These are phyloP conservation scores for Neotropicomus parvogracilis DNA, from an alignment of 1,284 basidiomycete species.

Conservation along the genomic window DNA sequence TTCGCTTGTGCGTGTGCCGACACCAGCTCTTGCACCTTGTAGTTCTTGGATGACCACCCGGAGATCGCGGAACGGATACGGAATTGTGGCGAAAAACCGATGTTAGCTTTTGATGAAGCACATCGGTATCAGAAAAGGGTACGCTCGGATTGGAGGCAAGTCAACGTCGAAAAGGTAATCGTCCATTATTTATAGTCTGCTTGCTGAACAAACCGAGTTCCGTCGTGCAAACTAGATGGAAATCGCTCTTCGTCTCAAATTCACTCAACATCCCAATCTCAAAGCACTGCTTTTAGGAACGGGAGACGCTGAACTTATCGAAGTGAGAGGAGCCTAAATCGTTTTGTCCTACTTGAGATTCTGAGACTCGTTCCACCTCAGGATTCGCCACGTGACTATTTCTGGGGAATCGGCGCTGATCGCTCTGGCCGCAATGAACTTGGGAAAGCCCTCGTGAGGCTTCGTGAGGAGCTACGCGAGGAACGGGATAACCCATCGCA, in stretches of 20 bases:
- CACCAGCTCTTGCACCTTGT: background rate
- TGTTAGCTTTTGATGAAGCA: slow-evolving; percentile 63
- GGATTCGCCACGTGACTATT: slow-evolving; percentile 65
- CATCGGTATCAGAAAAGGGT: slow-evolving; percentile 58
- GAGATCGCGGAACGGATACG: slow-evolving; percentile 62
- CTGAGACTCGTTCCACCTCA: slow-evolving; percentile 21
- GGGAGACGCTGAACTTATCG: slow-evolving; percentile 56
- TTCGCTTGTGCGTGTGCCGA: background rate
- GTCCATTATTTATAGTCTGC: background rate
- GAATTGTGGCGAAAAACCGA: slow-evolving; percentile 54
- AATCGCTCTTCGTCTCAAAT: slow-evolving; percentile 54
- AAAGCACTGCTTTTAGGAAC: slow-evolving; percentile 54
- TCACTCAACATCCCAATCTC: slow-evolving; percentile 57
- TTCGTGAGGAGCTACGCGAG: slow-evolving; percentile 48
- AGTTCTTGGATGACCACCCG: slow-evolving; percentile 57
- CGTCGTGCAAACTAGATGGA: slow-evolving; percentile 50
- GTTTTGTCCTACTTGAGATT: background rate
- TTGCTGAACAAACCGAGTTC: background rate
- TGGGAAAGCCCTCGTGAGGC: slow-evolving; percentile 61
- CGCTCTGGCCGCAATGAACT: slow-evolving; percentile 62
- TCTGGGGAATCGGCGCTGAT: slow-evolving; percentile 66
- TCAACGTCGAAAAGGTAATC: slow-evolving; percentile 56
- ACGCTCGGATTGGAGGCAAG: slow-evolving; percentile 56
- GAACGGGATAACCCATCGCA: slow-evolving; percentile 26
- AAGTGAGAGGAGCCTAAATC: slow-evolving; percentile 39